Evolutionary conservation across 768 basidiomycete genomes (phyloP).

Genomic region (Astraeus odoratus): DNA sequence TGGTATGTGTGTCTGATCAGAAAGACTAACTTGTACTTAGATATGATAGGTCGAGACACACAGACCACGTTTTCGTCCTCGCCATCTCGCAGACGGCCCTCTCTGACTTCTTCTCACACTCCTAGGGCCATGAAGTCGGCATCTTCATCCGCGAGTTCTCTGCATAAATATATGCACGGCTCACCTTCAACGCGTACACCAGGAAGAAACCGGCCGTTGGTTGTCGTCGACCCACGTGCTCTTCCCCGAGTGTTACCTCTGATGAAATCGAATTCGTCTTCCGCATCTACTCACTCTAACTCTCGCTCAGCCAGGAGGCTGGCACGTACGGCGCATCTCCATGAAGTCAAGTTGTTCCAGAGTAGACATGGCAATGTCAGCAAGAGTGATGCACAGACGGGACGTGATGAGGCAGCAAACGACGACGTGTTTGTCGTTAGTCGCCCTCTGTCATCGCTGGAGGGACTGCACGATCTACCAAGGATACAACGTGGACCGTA

Average conservation of each 20-base stretch:
- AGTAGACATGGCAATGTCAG: slow-evolving; percentile 10
- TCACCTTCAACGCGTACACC: slow-evolving; percentile 15
- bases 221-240: slow-evolving; percentile 18
- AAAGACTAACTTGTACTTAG: neutral
- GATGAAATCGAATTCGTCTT: slow-evolving; percentile 18
- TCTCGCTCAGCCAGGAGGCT: slow-evolving; percentile 43
- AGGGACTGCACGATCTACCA: neutral
- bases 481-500: slow-evolving; percentile 5
- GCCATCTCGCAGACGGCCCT: neutral
- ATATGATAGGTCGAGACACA: neutral
- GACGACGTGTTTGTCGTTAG: slow-evolving; percentile 14
- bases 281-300: slow-evolving; percentile 7
- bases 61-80: neutral
- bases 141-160: neutral
- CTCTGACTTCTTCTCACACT: neutral
- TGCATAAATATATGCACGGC: slow-evolving; percentile 4
- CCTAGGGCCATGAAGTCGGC: slow-evolving; percentile 1
- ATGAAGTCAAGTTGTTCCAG: slow-evolving; percentile 41
- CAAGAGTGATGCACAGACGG: slow-evolving; percentile 3
- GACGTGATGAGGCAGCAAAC: slow-evolving; percentile 9
- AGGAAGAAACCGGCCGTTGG: slow-evolving; percentile 11
- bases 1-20: slow-evolving; percentile 5
- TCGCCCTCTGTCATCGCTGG: neutral
- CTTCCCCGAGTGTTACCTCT: slow-evolving; percentile 15
- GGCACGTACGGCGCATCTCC: slow-evolving; percentile 63